Base-by-base conservation (phyloP, 176 grass and related monocot species). In the Otatea glauca region DNA sequence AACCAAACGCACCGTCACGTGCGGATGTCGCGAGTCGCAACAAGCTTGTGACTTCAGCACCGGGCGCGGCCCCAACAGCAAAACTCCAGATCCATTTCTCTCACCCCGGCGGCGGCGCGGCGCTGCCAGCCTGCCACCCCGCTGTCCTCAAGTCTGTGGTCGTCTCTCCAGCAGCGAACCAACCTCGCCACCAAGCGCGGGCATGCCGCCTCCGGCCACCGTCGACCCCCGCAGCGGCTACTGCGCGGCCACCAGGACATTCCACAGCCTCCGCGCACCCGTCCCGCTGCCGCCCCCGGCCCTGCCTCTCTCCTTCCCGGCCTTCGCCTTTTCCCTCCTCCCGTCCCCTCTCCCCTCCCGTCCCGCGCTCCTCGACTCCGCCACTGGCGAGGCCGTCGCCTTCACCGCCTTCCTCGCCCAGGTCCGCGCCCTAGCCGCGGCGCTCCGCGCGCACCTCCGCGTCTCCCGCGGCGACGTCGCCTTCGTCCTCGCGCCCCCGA, bases 141-240 rank as follows among this genome's bases (percentile, higher is more conserved):
- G 0, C 39, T 34, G 34, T 34, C 39, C 5, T 7, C 39, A 41
- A 41, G 39, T 41, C 39, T 41, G 39, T 41, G 39, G 39, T 41
- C 48, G 48, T 20, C 53, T 6, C 53, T 21, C 53, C 53, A 56
- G 4, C 16, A 18, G 17, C 16, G 53, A 55, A 20, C 53, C 53
- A 2, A 20, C 18, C 51, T 20, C 18, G 7, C 54, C 18, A 21
- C 54, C 54, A 7, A 58, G 55, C 20, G 6, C 49, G 69, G 29
- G 53, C 27, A 84, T 85, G 87, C 48, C 65, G 79, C 39, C 72
- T 27, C 1, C 48, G 43, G 39, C 69, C 43, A 12, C 41, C 62
- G 70, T 88, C 23, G 87, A 94, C 51, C 81, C 81, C 21, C 18
- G 78, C 43, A 94, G 89, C 84, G 89, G 92, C 70, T 94, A 87